Base-by-base conservation (phyloP, 805 yeast genomes). In the Kodamaea kaohsiungensis region DNA sequence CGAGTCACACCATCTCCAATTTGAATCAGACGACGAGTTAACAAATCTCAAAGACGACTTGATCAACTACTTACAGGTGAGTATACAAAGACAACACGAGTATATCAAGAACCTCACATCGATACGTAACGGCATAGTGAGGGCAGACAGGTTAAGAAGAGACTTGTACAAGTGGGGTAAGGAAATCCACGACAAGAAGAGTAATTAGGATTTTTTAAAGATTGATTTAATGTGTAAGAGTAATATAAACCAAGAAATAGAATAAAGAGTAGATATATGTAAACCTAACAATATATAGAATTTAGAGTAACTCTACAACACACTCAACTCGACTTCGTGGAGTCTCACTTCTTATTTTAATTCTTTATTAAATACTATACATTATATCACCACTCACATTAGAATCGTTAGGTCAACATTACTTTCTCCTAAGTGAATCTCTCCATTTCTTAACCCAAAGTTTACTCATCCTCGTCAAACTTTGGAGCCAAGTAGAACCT, bases 401-500 rank as follows among this genome's bases (percentile, higher is more conserved):
- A 37, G 5, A 13, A 37, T 15, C n/a, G 16, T 37, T n/a, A 37
- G 40, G 16, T n/a, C 40, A 22, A 22, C 25, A 22, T 22, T 22
- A 22, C 25, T 22, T 22, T 22, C 3, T 22, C 25, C 3, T 22
- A 4, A n/a, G 25, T 22, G 25, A 22, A 22, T 22, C 25, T 4
- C 25, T 43, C 18, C 18, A n/a, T 17, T 40, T 43, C 17, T 12
- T 40, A 47, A 33, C 43, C 52, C 49, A n/a, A n/a, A 49, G 30
- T 67, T 22, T 76, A 84, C 60, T 89, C 95, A 59, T 89, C 96
- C 59, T 92, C 98, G 61, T 89, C 97, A 70, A 95, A 91, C 81
- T 95, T 93, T 56, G 99, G 99, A 63, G 99, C 99, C 71, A 95
- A 82, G 83, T 89, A 95, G 83, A 89, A 95, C 71, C 97, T 87